Conservation (phyloP, 2,329 filamentous ascomycete genomes). For the Aspergillus proliferans region DNA sequence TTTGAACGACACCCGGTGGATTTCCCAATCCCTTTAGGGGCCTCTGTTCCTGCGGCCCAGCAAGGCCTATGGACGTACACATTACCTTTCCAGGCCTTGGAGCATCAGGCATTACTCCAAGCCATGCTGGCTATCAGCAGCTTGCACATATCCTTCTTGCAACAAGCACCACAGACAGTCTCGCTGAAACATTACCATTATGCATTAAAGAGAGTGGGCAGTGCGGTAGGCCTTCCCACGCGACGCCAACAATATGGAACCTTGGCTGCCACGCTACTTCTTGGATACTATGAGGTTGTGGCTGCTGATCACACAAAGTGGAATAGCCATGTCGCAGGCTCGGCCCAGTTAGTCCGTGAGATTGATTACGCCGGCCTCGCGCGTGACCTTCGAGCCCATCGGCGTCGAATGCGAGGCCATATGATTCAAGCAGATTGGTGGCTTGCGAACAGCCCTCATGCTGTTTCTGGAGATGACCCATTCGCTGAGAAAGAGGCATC, state of each 20-base stretch:
- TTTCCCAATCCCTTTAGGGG: conserved; percentile 60
- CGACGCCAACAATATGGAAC: conserved; percentile 71
- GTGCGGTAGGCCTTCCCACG: conserved; percentile 62
- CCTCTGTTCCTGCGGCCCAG: conserved; percentile 56
- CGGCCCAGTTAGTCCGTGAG: conserved; percentile 73
- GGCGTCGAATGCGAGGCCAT: conserved; percentile 39
- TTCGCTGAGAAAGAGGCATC: conserved; percentile 41
- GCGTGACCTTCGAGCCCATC: conserved; percentile 61
- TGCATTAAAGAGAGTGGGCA: conserved; percentile 69
- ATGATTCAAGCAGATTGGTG: conserved; percentile 16
- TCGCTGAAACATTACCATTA: conserved; percentile 90
- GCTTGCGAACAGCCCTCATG: conserved; percentile 17
- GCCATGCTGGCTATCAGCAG: conserved; percentile 83
- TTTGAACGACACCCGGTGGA: conserved; percentile 79
- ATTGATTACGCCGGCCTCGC: conserved; percentile 72
- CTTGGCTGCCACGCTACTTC: conserved; percentile 76
- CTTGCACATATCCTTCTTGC: conserved; percentile 79
- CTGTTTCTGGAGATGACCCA: conserved; percentile 38
- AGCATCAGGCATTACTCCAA: conserved; percentile 80
- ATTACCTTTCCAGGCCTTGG: conserved; percentile 74
- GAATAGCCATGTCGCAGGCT: conserved; percentile 85
- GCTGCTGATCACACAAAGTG: conserved; percentile 91
- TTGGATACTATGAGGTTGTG: conserved; percentile 93
- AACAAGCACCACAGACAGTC: conserved; percentile 65
- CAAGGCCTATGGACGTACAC: conserved; percentile 62